Evolutionary conservation across 352 stramenopile genomes (phyloP).

Genomic region (Phytopythium sindhum): DNA sequence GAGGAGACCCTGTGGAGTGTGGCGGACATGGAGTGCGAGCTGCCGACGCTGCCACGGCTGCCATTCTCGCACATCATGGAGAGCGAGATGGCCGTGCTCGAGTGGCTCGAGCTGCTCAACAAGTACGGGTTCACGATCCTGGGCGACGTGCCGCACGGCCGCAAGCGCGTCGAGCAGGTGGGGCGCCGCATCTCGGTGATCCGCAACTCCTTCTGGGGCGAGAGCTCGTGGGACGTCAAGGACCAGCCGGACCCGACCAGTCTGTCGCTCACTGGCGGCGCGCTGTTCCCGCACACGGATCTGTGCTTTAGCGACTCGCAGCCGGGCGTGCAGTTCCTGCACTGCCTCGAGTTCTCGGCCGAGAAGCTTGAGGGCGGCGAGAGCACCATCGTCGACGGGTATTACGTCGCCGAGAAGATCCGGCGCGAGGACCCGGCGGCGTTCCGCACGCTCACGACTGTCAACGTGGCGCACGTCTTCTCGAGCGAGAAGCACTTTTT

Average conservation of each 20-base stretch:
- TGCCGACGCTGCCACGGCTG: conserved; percentile 18
- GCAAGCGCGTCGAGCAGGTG: conserved; percentile 17
- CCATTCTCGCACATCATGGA: conserved; percentile 21
- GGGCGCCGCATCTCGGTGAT: conserved; percentile 36
- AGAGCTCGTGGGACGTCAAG: conserved; percentile 76
- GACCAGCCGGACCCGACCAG: conserved; percentile 40
- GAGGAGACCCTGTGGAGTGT: conserved; percentile 21
- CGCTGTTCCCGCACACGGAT: conserved; percentile 30
- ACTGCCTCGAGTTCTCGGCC: conserved; percentile 27
- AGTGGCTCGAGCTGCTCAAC: conserved; percentile 29
- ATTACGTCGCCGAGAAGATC: conserved; percentile 70
- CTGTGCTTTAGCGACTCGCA: conserved; percentile 29
- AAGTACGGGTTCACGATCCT: conserved; percentile 30
- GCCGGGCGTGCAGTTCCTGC: conserved; percentile 30
- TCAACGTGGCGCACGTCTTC: conserved; percentile 23
- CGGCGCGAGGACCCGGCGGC: conserved; percentile 40
- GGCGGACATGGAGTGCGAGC: conserved; percentile 13
- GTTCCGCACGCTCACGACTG: conserved; percentile 55
- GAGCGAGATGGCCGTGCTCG: conserved; percentile 20
- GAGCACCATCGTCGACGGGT: conserved; percentile 71
- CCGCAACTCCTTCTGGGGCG: conserved; percentile 78
- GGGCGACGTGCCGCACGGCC: conserved; percentile 16
- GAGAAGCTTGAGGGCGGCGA: conserved; percentile 50
- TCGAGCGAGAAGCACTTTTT: conserved; percentile 28
- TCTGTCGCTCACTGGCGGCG: conserved; percentile 23